Conservation (phyloP, 352 stramenopile genomes). For the Pythium oligandrum region DNA sequence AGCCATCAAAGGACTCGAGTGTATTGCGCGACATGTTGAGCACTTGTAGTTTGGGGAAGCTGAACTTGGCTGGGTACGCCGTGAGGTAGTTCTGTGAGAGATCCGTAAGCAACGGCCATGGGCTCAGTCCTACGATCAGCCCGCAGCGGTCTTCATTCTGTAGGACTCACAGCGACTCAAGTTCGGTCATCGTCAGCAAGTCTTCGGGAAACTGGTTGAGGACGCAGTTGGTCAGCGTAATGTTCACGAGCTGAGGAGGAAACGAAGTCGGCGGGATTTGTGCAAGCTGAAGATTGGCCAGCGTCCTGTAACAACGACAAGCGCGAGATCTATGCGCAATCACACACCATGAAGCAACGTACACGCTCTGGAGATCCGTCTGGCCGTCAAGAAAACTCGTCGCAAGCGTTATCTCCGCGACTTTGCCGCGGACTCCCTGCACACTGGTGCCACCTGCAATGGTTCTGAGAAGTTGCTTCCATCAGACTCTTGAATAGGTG, state of each 20-base stretch:
- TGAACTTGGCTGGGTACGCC: slow-evolving; percentile 48
- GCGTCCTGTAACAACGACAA: slow-evolving; percentile 20
- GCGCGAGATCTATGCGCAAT: not conserved
- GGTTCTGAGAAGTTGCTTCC: slow-evolving; percentile 15
- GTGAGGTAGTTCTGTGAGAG: slow-evolving; percentile 51
- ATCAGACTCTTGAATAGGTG: too few relatives aligned
- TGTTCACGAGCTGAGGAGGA: slow-evolving; percentile 36
- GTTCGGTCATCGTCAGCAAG: slow-evolving; percentile 38
- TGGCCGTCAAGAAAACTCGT: slow-evolving; percentile 27
- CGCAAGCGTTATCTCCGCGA: slow-evolving; percentile 32
- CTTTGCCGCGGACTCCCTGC: slow-evolving; percentile 34
- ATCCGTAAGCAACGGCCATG: slow-evolving; percentile 22
- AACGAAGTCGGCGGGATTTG: slow-evolving; percentile 39
- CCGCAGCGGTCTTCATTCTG: too few relatives aligned
- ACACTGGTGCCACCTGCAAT: slow-evolving; percentile 45
- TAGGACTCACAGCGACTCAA: slow-evolving; percentile 45
- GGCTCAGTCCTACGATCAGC: too few relatives aligned
- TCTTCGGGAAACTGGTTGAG: slow-evolving; percentile 49
- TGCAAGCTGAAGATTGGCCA: slow-evolving; percentile 50
- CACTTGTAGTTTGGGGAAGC: slow-evolving; percentile 25
- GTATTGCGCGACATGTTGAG: slow-evolving; percentile 59
- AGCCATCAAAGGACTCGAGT: slow-evolving; percentile 38
- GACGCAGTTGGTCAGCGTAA: slow-evolving; percentile 58
- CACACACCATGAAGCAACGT: slow-evolving; percentile 12
- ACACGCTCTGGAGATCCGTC: slow-evolving; percentile 38